Conservation (phyloP, 1,139 yeast species). For the Blastobotrys petasosporus region DNA sequence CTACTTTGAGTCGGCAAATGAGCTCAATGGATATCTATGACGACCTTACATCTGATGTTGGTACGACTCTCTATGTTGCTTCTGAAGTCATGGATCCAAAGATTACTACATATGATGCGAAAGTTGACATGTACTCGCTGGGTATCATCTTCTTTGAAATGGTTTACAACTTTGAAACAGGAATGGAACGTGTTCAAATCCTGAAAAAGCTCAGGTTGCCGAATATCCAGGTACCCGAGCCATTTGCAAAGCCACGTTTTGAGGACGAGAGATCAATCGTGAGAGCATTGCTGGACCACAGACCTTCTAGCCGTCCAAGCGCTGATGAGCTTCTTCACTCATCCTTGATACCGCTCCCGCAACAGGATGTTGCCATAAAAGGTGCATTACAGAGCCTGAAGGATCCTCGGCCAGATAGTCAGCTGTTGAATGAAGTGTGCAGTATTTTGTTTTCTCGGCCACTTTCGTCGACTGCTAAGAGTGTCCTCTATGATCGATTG, state of each 20-base stretch:
- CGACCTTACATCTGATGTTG: conserved; percentile 85
- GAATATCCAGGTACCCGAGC: conserved; percentile 55
- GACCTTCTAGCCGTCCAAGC: conserved; percentile 70
- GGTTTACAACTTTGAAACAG: conserved; percentile 76
- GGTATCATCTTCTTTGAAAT: conserved; percentile 95
- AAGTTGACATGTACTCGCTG: conserved; percentile 91
- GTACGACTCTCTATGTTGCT: conserved; percentile 90
- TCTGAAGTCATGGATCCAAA: conserved; percentile 60
- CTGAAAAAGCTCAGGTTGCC: conserved; percentile 56
- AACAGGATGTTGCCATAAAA: conserved; percentile 81
- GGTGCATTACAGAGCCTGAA: conserved; percentile 82
- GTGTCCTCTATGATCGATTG: conserved; percentile 64
- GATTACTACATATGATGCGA: conserved; percentile 58
- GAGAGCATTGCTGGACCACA: conserved; percentile 60
- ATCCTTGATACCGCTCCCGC: conserved; percentile 80
- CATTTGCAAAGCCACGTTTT: conserved; percentile 48
- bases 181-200: conserved; percentile 83
- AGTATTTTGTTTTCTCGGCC: conserved; percentile 80
- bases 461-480: conserved; percentile 65
- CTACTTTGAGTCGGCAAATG: conserved; percentile 24
- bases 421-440: conserved; percentile 91
- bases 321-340: conserved; percentile 71
- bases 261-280: conserved; percentile 63
- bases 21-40: conserved; percentile 38
- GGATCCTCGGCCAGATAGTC: conserved; percentile 68